Conservation (phyloP, 78 protist genomes). For the Protostelium mycophagum region DNA sequence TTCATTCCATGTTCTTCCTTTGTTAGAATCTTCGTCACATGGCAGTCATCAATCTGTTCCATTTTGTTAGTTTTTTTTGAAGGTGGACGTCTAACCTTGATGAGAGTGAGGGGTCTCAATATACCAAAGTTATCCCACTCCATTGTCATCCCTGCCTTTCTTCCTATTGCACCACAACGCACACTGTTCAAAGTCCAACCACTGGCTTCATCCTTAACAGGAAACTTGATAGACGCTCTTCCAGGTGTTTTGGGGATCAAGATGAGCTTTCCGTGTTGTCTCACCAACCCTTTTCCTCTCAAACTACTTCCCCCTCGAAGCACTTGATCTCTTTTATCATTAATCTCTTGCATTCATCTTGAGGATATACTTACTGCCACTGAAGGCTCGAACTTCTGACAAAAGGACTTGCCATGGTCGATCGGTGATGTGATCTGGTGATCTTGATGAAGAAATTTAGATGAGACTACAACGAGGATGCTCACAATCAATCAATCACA, state of each 20-base stretch:
- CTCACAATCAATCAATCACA: background rate
- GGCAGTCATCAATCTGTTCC: slow-evolving; percentile 21
- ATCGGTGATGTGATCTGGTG: background rate
- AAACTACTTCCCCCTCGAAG: background rate
- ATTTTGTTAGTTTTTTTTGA: background rate
- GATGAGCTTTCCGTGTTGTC: background rate
- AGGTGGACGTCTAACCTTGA: background rate
- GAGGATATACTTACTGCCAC: background rate
- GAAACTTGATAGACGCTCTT: background rate
- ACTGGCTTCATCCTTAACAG: slow-evolving; percentile 3
- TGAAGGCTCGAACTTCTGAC: background rate
- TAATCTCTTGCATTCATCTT: background rate
- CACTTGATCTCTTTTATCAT: no score
- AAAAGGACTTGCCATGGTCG: background rate
- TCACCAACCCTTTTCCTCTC: background rate
- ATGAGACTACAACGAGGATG: background rate
- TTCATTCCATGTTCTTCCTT: slow-evolving; percentile 34
- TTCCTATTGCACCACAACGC: slow-evolving; percentile 52
- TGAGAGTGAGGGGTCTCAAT: slow-evolving; percentile 37
- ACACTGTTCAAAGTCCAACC: slow-evolving; percentile 35
- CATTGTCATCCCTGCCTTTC: slow-evolving; percentile 47
- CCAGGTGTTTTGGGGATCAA: background rate
- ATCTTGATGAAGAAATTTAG: background rate
- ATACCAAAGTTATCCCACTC: slow-evolving; percentile 12
- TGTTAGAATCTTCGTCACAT: slow-evolving; percentile 28